These are phyloP conservation scores for Persicaria maculosa DNA, from an alignment of 148 eudicot genomes.

Conservation along the genomic window DNA sequence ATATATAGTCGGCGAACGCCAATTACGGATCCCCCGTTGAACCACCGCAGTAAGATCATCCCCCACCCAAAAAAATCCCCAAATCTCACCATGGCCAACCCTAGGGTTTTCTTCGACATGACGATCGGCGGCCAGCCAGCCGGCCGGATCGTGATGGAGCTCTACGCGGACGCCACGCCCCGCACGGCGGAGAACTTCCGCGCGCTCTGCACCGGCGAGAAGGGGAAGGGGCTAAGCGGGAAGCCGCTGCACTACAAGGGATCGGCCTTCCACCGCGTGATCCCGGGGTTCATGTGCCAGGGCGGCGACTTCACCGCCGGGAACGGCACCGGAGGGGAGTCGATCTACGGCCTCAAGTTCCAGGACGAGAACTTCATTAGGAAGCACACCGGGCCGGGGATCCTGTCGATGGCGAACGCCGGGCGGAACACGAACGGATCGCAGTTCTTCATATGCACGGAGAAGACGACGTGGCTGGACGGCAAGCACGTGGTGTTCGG, in stretches of 20 bases:
- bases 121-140: constrained; percentile 31
- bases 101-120: constrained; percentile 60
- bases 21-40: too few species aligned
- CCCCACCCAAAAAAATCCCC: background rate
- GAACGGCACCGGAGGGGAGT: constrained; percentile 56
- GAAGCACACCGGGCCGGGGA: too few species aligned
- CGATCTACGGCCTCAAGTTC: constrained; percentile 44
- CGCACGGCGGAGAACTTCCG: constrained; percentile 61
- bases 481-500: constrained; percentile 77
- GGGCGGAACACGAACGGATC: too few species aligned
- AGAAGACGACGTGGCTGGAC: constrained; percentile 57
- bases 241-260: constrained; percentile 55
- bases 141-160: constrained; percentile 58
- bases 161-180: constrained; percentile 42
- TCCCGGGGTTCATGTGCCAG: constrained; percentile 57
- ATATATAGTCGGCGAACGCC: too few species aligned
- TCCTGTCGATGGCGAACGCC: too few species aligned
- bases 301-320: constrained; percentile 54
- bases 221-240: constrained; percentile 25
- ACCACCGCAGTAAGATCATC: too few species aligned
- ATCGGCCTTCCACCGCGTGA: constrained; percentile 50
- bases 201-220: constrained; percentile 60
- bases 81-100: constrained; percentile 40
- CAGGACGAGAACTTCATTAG: constrained; percentile 38
- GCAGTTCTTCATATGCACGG: background rate